Evolutionary conservation across 768 basidiomycete species (phyloP), one percentile per base, ranked within the genome.

Genomic region (Inosperma sp.): DNA sequence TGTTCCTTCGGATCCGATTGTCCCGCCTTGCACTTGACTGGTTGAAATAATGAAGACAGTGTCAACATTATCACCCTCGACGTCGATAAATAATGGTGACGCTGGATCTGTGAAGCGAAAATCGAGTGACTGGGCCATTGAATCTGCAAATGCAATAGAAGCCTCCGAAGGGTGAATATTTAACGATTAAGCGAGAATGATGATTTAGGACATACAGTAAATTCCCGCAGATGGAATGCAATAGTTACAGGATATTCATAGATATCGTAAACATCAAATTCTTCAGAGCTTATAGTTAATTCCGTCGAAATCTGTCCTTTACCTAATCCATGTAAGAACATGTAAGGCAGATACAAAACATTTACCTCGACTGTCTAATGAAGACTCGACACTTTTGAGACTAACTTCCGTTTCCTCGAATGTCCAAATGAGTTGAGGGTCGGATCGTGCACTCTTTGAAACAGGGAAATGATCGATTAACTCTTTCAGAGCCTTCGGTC

Each of bases 371-470:
- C 73, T 68, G 51, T 88, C 86, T 43, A 81, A 67, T 0, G 82
- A 79, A 1, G 79, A 80, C 57, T 87, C 84, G 5, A 81, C 69
- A 58, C 81, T 91, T 58, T 78, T 83, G 22, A 92, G 76, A 19
- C 74, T 72, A 2, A 91, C 83, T 35, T 91, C 85, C 1, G 71
- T 67, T 44, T 83, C 77, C 16, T 74, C 76, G 60, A 93, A 91
- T n/a, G 69, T 79, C 90, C 90, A 93, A 4, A 87, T 76, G 14
- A 93, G 75, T 59, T 88, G 85, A 23, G 88, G 86, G 56, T 93
- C 90, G 9, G 75, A 77, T 58, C 83, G 85, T 9, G 68, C 62
- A 4, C 82, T 81, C 55, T 78, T 82, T 9, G 80, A 70, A 17
- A 78, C 67, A 0, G 86, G 81, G 55, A 93, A 93, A 63, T 90